phyloP scores from a whole-genome alignment of 805 yeast genomes.

The Ogataea zsoltii region DNA sequence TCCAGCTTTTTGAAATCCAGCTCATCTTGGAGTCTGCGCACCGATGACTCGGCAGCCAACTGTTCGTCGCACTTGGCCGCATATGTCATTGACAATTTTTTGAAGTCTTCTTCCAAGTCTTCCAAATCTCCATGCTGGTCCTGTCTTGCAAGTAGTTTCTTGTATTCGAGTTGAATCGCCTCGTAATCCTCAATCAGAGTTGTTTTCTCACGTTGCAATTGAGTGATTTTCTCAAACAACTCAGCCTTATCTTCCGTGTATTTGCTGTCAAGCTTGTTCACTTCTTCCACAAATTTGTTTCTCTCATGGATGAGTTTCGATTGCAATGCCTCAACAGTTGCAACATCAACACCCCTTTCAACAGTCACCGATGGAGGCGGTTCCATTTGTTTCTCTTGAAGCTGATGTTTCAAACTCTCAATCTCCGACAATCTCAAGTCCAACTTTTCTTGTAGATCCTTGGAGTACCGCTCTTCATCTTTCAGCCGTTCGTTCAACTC shows the following conservation, averaged over 20 bases:
- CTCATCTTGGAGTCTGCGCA: slow-evolving; percentile 15
- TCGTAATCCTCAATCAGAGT: slow-evolving; percentile 40
- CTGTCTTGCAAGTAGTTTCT: slow-evolving; percentile 9
- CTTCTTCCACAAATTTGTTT: slow-evolving; percentile 18
- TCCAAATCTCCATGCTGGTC: slow-evolving; percentile 13
- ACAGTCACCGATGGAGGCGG: no score
- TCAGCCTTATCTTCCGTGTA: slow-evolving; percentile 33
- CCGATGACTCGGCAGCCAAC: slow-evolving; percentile 9
- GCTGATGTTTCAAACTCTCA: not conserved
- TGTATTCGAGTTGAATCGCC: slow-evolving; percentile 26
- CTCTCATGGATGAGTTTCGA: slow-evolving; percentile 15
- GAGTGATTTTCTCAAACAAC: slow-evolving; percentile 35
- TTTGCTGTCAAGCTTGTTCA: slow-evolving; percentile 13
- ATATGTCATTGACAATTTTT: slow-evolving; percentile 37
- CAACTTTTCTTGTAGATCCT: slow-evolving; percentile 23
- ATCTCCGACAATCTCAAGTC: slow-evolving; percentile 9
- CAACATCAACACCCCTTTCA: slow-evolving; percentile 10
- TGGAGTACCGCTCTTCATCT: slow-evolving; percentile 6
- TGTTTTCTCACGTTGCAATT: slow-evolving; percentile 38
- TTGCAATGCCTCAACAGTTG: slow-evolving; percentile 13
- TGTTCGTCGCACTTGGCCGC: slow-evolving; percentile 30
- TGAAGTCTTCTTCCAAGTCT: slow-evolving; percentile 40
- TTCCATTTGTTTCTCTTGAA: not conserved
- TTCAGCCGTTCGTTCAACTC: slow-evolving; percentile 18
- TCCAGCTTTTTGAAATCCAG: slow-evolving; percentile 40